These are phyloP conservation scores for Aspergillus sp. DNA, from an alignment of 2,329 filamentous ascomycete species.

Conservation along the genomic window DNA sequence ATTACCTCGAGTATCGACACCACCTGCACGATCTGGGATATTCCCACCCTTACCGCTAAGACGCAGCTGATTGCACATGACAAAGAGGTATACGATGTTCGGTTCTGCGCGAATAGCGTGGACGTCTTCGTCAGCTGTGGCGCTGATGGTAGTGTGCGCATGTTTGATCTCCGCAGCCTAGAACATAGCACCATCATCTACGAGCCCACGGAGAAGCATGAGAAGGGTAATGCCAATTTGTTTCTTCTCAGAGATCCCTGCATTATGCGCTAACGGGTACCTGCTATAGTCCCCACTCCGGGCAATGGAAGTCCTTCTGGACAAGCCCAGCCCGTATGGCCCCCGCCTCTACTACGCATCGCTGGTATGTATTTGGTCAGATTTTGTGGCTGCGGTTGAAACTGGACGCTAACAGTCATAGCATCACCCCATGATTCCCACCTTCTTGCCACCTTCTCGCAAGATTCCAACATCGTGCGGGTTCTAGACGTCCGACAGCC, in stretches of 20 bases:
- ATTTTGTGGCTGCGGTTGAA: background rate
- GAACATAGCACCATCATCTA: slow-evolving; percentile 99
- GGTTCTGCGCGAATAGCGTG: slow-evolving; percentile 97
- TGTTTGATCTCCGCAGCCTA: slow-evolving; percentile 95
- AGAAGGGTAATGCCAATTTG: slow-evolving; percentile 55
- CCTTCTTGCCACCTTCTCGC: slow-evolving; percentile 93
- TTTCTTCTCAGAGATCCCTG: background rate
- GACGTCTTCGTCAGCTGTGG: slow-evolving; percentile 98
- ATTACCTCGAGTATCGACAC: slow-evolving; percentile 99
- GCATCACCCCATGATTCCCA: slow-evolving; percentile 95
- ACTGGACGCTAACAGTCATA: slow-evolving; percentile 24
- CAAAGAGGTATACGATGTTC: slow-evolving; percentile 97
- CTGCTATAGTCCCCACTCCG: slow-evolving; percentile 36
- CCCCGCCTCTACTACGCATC: slow-evolving; percentile 55
- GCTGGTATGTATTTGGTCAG: slow-evolving; percentile 36
- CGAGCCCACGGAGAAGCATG: slow-evolving; percentile 86
- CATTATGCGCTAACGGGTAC: background rate
- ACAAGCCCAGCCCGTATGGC: slow-evolving; percentile 61
- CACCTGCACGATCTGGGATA: slow-evolving; percentile 99
- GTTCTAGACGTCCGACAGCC: slow-evolving; percentile 96
- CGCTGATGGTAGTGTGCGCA: slow-evolving; percentile 93
- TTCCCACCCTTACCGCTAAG: slow-evolving; percentile 94
- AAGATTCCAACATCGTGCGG: slow-evolving; percentile 87
- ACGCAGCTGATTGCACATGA: slow-evolving; percentile 98
- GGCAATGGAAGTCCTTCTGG: slow-evolving; percentile 69